A percentile compares a stretch with the other conserved stretches of the same genome.
Evolutionary conservation across 129 eudicot genomes (phyloP).

Genomic region (Flaveria ramosissima): DNA sequence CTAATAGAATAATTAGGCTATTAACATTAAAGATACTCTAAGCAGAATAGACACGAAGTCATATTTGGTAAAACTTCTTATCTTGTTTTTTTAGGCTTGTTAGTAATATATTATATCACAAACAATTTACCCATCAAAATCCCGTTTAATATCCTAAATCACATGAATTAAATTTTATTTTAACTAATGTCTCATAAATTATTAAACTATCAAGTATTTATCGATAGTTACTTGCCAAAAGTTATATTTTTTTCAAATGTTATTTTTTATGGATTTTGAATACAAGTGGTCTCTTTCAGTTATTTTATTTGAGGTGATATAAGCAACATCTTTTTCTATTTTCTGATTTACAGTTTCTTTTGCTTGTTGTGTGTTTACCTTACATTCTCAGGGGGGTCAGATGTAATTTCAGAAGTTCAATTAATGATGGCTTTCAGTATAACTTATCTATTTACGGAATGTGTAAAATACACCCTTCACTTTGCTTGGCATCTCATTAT

Average conservation of each 20-base stretch:
- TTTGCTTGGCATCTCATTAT: conserved; percentile 14
- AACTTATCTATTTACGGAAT: not conserved
- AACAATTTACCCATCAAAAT: too few species aligned
- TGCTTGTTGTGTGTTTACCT: conserved; percentile 22
- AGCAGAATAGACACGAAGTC: not conserved
- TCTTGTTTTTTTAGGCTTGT: too few species aligned
- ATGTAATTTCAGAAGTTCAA: conserved; percentile 25
- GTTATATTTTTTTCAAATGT: not conserved
- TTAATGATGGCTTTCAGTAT: conserved; percentile 20
- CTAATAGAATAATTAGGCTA: not conserved
- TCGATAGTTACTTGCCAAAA: not conserved
- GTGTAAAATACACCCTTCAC: conserved; percentile 13
- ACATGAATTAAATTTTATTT: not conserved
- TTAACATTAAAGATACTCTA: not conserved
- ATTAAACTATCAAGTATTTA: not conserved
- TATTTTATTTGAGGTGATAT: conserved; percentile 29
- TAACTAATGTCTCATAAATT: not conserved
- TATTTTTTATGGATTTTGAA: not conserved
- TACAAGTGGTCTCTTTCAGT: conserved; percentile 26
- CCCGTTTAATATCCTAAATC: not conserved
- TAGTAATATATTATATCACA: too few species aligned
- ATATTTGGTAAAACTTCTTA: not conserved
- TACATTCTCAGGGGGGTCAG: conserved; percentile 33
- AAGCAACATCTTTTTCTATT: conserved; percentile 38
- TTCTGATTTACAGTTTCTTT: conserved; percentile 37